A percentile compares a stretch with the other conserved stretches of the same genome.
Conservation (phyloP, 208 protist genomes). For the Leishmania arabica region DNA sequence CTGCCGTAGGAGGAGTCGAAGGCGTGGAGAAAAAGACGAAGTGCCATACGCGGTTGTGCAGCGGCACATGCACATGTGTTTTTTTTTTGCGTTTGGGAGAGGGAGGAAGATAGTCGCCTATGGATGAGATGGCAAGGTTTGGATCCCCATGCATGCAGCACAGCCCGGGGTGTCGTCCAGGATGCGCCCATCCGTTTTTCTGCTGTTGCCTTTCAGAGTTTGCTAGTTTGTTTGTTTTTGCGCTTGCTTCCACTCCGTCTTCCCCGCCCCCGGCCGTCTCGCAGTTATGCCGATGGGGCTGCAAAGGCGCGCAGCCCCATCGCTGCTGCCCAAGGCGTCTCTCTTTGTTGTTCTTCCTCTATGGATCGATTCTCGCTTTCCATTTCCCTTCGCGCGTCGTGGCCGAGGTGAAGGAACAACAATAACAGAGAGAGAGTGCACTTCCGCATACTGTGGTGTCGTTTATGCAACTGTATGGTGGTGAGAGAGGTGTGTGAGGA, state of each 20-base stretch:
- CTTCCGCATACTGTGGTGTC: background rate
- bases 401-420: background rate
- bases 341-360: background rate
- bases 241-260: background rate
- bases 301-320: background rate
- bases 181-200: background rate
- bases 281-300: background rate
- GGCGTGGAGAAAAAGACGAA: background rate
- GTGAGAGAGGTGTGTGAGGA: background rate
- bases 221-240: background rate
- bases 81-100: background rate
- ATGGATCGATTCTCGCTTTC: background rate
- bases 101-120: background rate
- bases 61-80: background rate
- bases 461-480: background rate
- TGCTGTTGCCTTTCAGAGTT: background rate
- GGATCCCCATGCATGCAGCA: background rate
- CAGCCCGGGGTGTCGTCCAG: background rate
- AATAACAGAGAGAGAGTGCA: background rate
- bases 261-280: background rate
- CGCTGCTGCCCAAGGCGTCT: background rate
- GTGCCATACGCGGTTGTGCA: background rate
- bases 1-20: background rate
- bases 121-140: background rate
- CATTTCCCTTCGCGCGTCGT: background rate